Evolutionary conservation across 768 basidiomycete genomes (phyloP), one percentile per base, ranked within the genome.

Genomic region (Xanthoconium stramineum): DNA sequence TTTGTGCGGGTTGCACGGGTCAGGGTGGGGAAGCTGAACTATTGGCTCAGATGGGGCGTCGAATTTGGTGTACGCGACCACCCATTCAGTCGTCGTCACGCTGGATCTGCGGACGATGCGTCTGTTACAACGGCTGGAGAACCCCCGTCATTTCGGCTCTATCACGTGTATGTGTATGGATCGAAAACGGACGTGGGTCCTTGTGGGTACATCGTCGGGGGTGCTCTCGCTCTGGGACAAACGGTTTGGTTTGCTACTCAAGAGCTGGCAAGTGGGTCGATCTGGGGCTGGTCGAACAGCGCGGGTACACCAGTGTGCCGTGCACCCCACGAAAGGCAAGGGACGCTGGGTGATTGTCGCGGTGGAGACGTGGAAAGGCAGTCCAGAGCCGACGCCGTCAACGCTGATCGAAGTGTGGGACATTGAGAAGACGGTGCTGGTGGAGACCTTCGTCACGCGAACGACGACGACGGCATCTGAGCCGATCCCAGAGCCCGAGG

Each of bases 331-430:
- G 0, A 91, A 86, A 65, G 94, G 94, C 19, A 83, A 84, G 57
- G 94, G 94, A 0, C 85, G 88, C 47, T 98, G 94, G 93, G 78
- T 98, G 44, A 84, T 97, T 71, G 89, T 97, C 43, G 83, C 94
- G 0, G 72, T 88, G 15, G 89, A 89, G 64, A 75, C 83, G 0
- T 78, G 75, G 61, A 70, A 72, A 43, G 64, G 64, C 11, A 72
- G 53, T 46, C 50, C 65, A 5, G 79, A 82, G 53, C 73, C 71
- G 9, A 62, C 77, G 3, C 76, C 79, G 11, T 77, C 78, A 14
- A 64, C 66, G 45, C 69, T 94, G 43, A 76, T 93, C 7, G 93
- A 97, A 67, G 89, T 94, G 2, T 97, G 94, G 91, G 94, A 98
- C 66, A 84, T 98, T 50, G 94, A 96, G 71, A 85, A 85, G 61